Conservation (phyloP, 768 basidiomycete genomes). For the Pholiota microspora region DNA sequence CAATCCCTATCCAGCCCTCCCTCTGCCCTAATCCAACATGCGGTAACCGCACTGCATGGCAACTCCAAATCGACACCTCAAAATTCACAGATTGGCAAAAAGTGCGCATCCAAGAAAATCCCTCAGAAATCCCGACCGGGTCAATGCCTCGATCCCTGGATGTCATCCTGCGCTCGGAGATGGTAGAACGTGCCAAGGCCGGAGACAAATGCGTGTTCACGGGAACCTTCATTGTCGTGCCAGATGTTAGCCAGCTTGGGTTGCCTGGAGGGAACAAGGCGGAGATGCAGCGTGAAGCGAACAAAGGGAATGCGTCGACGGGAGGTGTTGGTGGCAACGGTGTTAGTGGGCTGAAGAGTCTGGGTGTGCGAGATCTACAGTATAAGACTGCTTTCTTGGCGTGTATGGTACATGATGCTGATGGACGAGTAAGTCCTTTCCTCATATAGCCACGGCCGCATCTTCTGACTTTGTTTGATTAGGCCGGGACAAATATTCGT, state of each 20-base stretch:
- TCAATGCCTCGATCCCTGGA: slow-evolving; percentile 98
- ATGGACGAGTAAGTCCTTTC: slow-evolving; percentile 72
- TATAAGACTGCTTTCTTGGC: slow-evolving; percentile 99
- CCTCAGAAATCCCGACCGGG: slow-evolving; percentile 97
- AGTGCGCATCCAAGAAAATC: slow-evolving; percentile 97
- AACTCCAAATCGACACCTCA: slow-evolving; percentile 92
- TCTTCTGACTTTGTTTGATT: slow-evolving; percentile 4
- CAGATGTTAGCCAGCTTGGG: slow-evolving; percentile 95
- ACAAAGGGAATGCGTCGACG: slow-evolving; percentile 55
- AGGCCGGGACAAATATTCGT: slow-evolving; percentile 86
- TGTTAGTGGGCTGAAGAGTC: slow-evolving; percentile 89
- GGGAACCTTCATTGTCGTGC: slow-evolving; percentile 97
- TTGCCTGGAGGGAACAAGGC: slow-evolving; percentile 92
- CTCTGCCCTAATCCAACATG: slow-evolving; percentile 95
- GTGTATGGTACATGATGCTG: slow-evolving; percentile 94
- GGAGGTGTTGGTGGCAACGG: slow-evolving; percentile 74
- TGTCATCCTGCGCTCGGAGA: slow-evolving; percentile 90
- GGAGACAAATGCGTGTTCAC: slow-evolving; percentile 99
- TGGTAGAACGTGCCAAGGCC: slow-evolving; percentile 98
- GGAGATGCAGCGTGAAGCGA: slow-evolving; percentile 85
- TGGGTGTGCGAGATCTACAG: slow-evolving; percentile 93
- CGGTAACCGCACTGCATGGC: slow-evolving; percentile 87
- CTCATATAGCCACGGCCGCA: not conserved
- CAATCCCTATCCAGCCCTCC: slow-evolving; percentile 57
- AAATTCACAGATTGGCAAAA: slow-evolving; percentile 99